These are phyloP conservation scores for Penicillium sp. DNA, from an alignment of 2,329 filamentous ascomycete genomes.

Conservation along the genomic window DNA sequence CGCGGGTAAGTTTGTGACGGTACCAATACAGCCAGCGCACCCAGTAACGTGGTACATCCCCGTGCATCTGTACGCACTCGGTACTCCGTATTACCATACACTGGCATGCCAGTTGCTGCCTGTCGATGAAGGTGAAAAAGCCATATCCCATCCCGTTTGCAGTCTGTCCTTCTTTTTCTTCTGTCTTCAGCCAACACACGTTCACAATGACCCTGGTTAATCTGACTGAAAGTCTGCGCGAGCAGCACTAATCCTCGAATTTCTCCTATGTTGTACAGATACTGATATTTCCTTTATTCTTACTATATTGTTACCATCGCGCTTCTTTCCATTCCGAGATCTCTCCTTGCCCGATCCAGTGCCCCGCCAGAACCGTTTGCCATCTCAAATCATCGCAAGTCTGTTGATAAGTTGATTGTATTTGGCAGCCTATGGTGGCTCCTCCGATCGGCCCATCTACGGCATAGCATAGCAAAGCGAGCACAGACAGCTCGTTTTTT, in stretches of 20 bases:
- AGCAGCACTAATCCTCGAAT: slow-evolving; percentile 3
- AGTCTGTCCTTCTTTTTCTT: background rate
- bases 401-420: background rate
- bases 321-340: background rate
- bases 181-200: slow-evolving; percentile 1
- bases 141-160: slow-evolving; percentile 1
- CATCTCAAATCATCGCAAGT: background rate
- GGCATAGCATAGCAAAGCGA: background rate
- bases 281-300: background rate
- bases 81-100: background rate
- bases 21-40: background rate
- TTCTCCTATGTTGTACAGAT: background rate
- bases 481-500: background rate
- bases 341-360: background rate
- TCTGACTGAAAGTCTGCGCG: background rate
- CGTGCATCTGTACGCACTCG: background rate
- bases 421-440: background rate
- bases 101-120: background rate
- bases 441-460: background rate
- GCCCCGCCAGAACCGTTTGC: slow-evolving; percentile 1
- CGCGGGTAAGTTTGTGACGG: background rate
- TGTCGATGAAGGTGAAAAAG: background rate
- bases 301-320: background rate
- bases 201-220: slow-evolving; percentile 5
- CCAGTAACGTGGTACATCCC: background rate